Base-by-base conservation (phyloP, 352 stramenopile species). In the Phytophthora vignae region DNA sequence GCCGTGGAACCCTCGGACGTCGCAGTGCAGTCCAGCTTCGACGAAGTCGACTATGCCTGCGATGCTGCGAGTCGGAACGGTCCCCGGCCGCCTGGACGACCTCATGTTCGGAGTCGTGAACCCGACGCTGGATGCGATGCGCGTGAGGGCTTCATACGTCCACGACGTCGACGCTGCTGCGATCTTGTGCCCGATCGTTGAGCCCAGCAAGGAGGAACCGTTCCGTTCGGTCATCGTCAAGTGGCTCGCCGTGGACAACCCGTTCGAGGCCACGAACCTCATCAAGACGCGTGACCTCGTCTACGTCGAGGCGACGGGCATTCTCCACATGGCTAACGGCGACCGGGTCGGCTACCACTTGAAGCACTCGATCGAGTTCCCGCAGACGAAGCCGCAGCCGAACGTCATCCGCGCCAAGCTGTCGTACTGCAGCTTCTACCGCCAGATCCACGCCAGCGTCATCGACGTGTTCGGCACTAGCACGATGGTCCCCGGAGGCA, bases 401-500 rank as follows among this genome's bases (percentile, higher is more conserved):
- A 84, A 84, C 53, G 78, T 77, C 31, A 67, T 87, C 5, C 82
- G 82, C 49, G 71, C 75, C 15, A 67, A 81, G 54, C 55, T 88
- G 59, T 90, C 81, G 2, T 67, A 67, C 36, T 82, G 73, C 44
- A 64, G 22, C 57, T 79, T 91, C 60, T 91, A 79, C 56, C 79
- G 79, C 3, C 83, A 91, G 70, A 67, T 76, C 17, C 63, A 19
- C 3, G 61, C 77, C 15, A 77, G 81, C 52, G 55, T 73, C 15
- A 76, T 89, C 3, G 72, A 84, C 31, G 29, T 86, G 2, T 88
- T 85, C 63, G 67, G 77, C 22, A 71, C 64, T 1, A 67, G 71
- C 0, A 33, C 29, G 29, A 53, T 84, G 25, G 65, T 82, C n/a
- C 62, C 67, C 0, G 48, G 60, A 0, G 71, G 71, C 22, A 70